phyloP scores from a whole-genome alignment of 164 flowering plant species.

The Protea cynaroides region DNA sequence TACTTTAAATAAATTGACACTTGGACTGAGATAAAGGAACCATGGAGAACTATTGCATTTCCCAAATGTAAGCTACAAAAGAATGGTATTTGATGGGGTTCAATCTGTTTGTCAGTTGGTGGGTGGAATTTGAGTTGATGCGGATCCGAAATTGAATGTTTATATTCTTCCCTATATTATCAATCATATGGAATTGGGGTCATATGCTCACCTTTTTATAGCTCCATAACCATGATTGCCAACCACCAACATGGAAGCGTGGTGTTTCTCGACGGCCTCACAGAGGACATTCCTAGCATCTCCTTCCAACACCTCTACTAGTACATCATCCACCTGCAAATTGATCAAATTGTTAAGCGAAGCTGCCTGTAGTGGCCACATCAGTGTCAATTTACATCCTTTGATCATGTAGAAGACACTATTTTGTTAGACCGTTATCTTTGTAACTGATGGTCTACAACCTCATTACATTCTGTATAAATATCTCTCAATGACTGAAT shows the following conservation, averaged over 20 bases:
- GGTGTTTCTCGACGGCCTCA: slow-evolving; percentile 51
- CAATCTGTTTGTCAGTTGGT: background rate
- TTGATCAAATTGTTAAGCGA: background rate
- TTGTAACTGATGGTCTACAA: no score
- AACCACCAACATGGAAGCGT: slow-evolving; percentile 44
- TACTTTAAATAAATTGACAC: no score
- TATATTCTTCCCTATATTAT: slow-evolving; percentile 9
- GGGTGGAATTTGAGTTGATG: no score
- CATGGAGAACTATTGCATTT: no score
- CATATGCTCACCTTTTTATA: slow-evolving; percentile 41
- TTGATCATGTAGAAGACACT: no score
- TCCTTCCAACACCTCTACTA: slow-evolving; percentile 38
- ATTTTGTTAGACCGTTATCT: no score
- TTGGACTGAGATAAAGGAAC: no score
- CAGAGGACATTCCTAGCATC: slow-evolving; percentile 55
- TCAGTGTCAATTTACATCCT: no score
- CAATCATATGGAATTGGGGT: slow-evolving; percentile 24
- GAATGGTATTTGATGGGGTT: no score
- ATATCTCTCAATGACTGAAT: background rate
- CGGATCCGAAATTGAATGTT: no score
- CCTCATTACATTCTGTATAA: no score
- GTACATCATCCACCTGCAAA: slow-evolving; percentile 32
- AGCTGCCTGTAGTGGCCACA: background rate
- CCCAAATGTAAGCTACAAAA: no score
- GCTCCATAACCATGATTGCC: slow-evolving; percentile 77